A percentile compares a stretch with the other conserved stretches of the same genome.
phyloP scores from a whole-genome alignment of 176 grass and related monocot genomes.

The Lolium multiflorum region DNA sequence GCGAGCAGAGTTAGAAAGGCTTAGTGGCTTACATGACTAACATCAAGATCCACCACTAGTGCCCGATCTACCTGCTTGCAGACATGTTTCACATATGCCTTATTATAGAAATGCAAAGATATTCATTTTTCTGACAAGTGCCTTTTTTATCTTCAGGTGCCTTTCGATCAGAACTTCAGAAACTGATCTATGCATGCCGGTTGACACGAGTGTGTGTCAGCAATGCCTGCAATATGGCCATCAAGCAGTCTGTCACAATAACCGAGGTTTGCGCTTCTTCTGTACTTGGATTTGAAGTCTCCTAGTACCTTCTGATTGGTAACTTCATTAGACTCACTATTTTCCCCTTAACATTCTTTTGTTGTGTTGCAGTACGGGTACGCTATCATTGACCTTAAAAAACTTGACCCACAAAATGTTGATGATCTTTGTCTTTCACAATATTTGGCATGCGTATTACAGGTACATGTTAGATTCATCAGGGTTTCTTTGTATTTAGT shows the following conservation, averaged over 20 bases:
- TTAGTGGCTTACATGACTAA: neutral
- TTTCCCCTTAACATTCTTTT: neutral
- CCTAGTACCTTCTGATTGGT: conserved; percentile 31
- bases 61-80: neutral
- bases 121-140: conserved; percentile 28
- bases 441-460: conserved; percentile 72
- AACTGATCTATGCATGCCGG: conserved; percentile 74
- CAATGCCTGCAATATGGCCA: conserved; percentile 50
- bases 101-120: neutral
- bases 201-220: conserved; percentile 67
- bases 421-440: conserved; percentile 84
- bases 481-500: neutral
- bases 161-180: conserved; percentile 69
- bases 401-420: conserved; percentile 70
- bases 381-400: conserved; percentile 81
- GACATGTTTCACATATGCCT: neutral
- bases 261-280: conserved; percentile 57
- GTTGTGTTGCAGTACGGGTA: conserved; percentile 73
- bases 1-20: neutral
- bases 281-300: conserved; percentile 31
- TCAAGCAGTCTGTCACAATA: conserved; percentile 69
- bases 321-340: neutral
- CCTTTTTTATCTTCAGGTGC: conserved; percentile 56
- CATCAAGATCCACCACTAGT: neutral
- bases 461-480: conserved; percentile 60